phyloP scores from a whole-genome alignment of 768 basidiomycete genomes.

The Rhizopogon roseolus region DNA sequence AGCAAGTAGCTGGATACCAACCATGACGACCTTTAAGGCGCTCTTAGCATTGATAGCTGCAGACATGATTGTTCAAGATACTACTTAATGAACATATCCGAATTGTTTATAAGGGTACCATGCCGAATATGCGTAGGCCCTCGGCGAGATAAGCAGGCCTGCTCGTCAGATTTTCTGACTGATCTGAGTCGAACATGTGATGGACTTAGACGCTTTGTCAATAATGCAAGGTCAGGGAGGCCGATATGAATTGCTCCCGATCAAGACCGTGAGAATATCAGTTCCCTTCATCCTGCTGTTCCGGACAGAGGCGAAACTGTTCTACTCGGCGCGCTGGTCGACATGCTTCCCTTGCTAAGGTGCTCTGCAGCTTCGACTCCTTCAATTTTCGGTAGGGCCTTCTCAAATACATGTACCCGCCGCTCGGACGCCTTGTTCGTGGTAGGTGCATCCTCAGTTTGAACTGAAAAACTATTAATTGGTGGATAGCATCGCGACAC shows the following conservation, averaged over 20 bases:
- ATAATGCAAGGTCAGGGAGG: background rate
- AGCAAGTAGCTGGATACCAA: slow-evolving; percentile 6
- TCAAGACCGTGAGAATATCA: slow-evolving; percentile 3
- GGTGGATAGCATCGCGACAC: slow-evolving; percentile 85
- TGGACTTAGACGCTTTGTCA: too few relatives aligned
- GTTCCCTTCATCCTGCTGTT: background rate
- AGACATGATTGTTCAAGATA: slow-evolving; percentile 16
- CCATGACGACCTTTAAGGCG: slow-evolving; percentile 49
- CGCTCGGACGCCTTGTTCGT: slow-evolving; percentile 84
- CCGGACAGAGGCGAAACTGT: background rate
- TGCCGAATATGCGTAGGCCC: background rate
- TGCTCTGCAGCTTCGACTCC: slow-evolving; percentile 13
- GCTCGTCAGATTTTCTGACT: background rate
- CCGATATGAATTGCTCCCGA: background rate
- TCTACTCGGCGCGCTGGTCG: background rate
- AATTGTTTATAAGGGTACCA: background rate
- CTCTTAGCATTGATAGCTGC: slow-evolving; percentile 29
- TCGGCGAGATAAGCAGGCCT: background rate
- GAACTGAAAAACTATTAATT: slow-evolving; percentile 9
- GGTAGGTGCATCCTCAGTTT: slow-evolving; percentile 42
- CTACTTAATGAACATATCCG: too few relatives aligned
- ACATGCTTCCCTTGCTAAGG: slow-evolving; percentile 20
- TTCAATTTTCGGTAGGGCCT: slow-evolving; percentile 14
- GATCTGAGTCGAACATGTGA: background rate
- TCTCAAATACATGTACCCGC: slow-evolving; percentile 39